These are phyloP conservation scores for Boletus huronensis DNA, from an alignment of 768 basidiomycete species.

Conservation along the genomic window DNA sequence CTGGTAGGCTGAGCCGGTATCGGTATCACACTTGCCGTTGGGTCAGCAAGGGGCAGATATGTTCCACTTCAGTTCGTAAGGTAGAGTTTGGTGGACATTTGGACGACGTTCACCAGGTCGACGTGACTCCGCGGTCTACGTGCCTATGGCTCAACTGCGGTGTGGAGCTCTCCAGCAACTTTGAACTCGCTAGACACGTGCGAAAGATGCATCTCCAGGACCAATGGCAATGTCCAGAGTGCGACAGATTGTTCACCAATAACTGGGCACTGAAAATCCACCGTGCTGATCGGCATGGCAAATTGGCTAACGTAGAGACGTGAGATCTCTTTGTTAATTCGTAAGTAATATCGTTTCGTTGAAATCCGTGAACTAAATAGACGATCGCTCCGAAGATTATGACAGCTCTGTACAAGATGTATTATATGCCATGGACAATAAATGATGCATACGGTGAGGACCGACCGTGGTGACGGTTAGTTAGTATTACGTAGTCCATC, in stretches of 20 bases:
- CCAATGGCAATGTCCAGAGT: too few relatives aligned
- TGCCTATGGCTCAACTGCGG: background rate
- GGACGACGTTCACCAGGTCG: background rate
- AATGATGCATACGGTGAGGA: too few relatives aligned
- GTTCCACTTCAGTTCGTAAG: background rate
- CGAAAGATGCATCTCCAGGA: background rate
- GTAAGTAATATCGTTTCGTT: too few relatives aligned
- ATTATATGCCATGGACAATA: background rate
- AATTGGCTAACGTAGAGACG: too few relatives aligned
- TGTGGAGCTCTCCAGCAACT: rapidly evolving
- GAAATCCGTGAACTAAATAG: background rate
- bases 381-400: background rate
- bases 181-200: background rate
- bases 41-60: background rate
- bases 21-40: background rate
- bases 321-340: too few relatives aligned
- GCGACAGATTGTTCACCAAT: too few relatives aligned
- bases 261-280: too few relatives aligned
- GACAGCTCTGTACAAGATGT: background rate
- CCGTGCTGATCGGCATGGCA: too few relatives aligned
- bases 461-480: too few relatives aligned
- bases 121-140: too few relatives aligned
- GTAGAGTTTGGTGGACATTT: background rate
- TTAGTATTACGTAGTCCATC: background rate
- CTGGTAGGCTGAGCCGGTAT: too few relatives aligned